Evolutionary conservation across 2,329 filamentous ascomycete genomes (phyloP), one percentile per base, ranked within the genome.

Genomic region (Neopestalotiopsis sp.): DNA sequence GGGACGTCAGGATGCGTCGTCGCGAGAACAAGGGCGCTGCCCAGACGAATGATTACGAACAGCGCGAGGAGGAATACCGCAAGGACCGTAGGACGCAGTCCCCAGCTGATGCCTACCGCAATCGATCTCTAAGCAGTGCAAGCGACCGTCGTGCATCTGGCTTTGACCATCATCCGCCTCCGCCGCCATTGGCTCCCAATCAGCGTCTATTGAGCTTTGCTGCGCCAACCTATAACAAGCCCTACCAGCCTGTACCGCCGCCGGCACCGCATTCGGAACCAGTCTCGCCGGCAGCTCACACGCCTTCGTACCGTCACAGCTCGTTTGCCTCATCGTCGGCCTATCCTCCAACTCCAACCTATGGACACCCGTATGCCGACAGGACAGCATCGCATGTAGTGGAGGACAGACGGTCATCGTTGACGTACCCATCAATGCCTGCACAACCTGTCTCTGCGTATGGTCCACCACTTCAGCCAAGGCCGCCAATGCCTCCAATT

Each of bases 1-100:
- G 96, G 72, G 96, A 98, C 81, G 94, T 97, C 6, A 91, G 94
- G 69, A 97, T 97, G 93, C 91, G 94, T 81, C 91, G 94, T 77
- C 90, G 94, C 49, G 92, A 94, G 70, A 88, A 88, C 70, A 95
- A 95, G 82, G 82, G 85, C 12, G 84, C 83, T 63, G 81, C 82
- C 59, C 83, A 84, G 62, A 53, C 45, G 17, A 80, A 78, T 62
- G 82, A 83, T 14, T 85, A 84, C 65, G 82, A 84, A 5, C 88
- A 89, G 73, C 89, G 92, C 28, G 92, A 91, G 77, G 90, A 93
- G n/a, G 87, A 89, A 6, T 76, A 73, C 64, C 53, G 72, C 1
- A 73, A 74, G 66, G 73, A 73, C 2, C 74, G 74, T 5, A 73
- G 75, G 61, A 78, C 77, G 13, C 76, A 74, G 61, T 78, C 77